phyloP scores from a whole-genome alignment of 2,329 filamentous ascomycete species.

The Verticillium tricorpus region DNA sequence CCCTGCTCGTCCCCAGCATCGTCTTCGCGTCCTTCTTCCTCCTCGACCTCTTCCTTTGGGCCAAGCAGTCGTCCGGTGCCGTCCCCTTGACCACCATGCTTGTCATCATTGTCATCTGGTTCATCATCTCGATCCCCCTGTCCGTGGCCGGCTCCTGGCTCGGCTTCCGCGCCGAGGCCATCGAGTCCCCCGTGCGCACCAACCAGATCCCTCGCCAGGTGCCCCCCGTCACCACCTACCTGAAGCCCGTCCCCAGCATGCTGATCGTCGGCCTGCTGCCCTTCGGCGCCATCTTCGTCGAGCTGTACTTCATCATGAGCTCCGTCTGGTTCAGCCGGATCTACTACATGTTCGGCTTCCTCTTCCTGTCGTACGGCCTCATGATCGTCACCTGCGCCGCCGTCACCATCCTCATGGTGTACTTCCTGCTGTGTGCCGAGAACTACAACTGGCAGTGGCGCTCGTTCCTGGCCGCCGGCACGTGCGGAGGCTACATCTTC shows the following conservation, averaged over 20 bases:
- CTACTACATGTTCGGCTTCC: constrained; percentile 99
- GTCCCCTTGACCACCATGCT: constrained; percentile 98
- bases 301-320: constrained; percentile 99
- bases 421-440: constrained; percentile 92
- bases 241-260: constrained; percentile 84
- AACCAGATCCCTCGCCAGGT: constrained; percentile 99
- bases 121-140: constrained; percentile 89
- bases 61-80: constrained; percentile 83
- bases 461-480: constrained; percentile 85
- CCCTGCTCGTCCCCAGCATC: constrained; percentile 76
- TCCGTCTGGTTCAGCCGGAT: constrained; percentile 98
- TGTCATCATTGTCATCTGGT: constrained; percentile 90
- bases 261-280: constrained; percentile 87
- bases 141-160: constrained; percentile 90
- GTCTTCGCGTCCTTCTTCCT: constrained; percentile 90
- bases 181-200: constrained; percentile 81
- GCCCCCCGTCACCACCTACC: constrained; percentile 75
- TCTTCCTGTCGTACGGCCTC: constrained; percentile 94
- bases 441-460: constrained; percentile 99
- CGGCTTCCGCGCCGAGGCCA: constrained; percentile 70
- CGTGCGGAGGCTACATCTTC: constrained; percentile 89
- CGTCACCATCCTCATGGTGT: constrained; percentile 89
- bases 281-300: constrained; percentile 95
- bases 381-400: constrained; percentile 95
- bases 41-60: constrained; percentile 94